Evolutionary conservation across 805 yeast genomes (phyloP).

Genomic region (Ogataea henricii): DNA sequence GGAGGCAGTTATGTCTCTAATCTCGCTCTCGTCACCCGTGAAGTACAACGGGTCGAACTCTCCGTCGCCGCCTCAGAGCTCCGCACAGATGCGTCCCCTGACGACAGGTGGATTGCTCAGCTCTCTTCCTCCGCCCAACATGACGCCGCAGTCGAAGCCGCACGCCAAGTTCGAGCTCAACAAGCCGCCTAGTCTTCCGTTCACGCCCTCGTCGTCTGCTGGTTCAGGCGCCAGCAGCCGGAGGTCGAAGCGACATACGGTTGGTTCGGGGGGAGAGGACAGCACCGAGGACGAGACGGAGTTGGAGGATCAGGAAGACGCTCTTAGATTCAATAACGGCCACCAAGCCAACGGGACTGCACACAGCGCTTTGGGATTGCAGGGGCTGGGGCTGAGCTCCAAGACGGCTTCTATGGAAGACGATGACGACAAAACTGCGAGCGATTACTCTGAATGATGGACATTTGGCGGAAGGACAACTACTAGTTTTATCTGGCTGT

Average conservation of each 20-base stretch:
- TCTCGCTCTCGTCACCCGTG: slow-evolving; percentile 55
- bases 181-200: slow-evolving; percentile 14
- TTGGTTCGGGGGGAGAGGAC: slow-evolving; percentile 4
- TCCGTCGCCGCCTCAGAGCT: slow-evolving; percentile 22
- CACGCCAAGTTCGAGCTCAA: slow-evolving; percentile 3
- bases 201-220: slow-evolving; percentile 1
- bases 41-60: slow-evolving; percentile 35
- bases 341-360: neutral
- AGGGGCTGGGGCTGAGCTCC: slow-evolving; percentile 22
- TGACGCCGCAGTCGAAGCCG: neutral
- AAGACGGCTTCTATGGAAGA: too few species aligned
- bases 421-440: slow-evolving; percentile 30
- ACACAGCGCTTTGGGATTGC: slow-evolving; percentile 8
- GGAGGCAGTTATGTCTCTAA: slow-evolving; percentile 57
- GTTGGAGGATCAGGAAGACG: slow-evolving; percentile 17
- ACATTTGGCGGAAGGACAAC: too few species aligned
- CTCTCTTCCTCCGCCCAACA: slow-evolving; percentile 7
- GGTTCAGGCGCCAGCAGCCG: neutral
- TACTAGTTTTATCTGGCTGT: too few species aligned
- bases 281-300: slow-evolving; percentile 24
- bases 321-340: slow-evolving; percentile 3
- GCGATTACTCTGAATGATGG: slow-evolving; percentile 28
- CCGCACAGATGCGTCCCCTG: slow-evolving; percentile 10
- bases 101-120: slow-evolving; percentile 6
- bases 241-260: neutral